These are phyloP conservation scores for Phaseolus coccineus DNA, from an alignment of 331 rosid species.

Conservation along the genomic window DNA sequence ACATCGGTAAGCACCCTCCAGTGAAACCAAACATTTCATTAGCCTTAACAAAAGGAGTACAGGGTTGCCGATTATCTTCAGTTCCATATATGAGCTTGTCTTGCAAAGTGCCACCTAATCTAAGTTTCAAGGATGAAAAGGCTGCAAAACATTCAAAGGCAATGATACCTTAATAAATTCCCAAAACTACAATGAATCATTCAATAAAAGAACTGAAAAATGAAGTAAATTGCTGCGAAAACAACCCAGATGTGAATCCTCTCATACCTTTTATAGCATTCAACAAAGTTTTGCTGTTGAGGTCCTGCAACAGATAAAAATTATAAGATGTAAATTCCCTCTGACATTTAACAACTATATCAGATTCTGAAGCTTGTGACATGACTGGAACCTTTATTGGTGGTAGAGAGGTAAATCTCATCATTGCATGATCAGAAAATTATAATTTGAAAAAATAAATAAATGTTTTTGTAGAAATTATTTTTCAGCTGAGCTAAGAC, in stretches of 20 bases:
- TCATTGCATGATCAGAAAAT: constrained; percentile 21
- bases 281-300: constrained; percentile 66
- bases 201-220: constrained; percentile 5
- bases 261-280: constrained; percentile 86
- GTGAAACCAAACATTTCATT: constrained; percentile 75
- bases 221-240: constrained; percentile 7
- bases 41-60: constrained; percentile 62
- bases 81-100: constrained; percentile 81
- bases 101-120: constrained; percentile 91
- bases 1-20: constrained; percentile 79
- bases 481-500: constrained; percentile 36
- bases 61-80: constrained; percentile 55
- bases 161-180: constrained; percentile 6
- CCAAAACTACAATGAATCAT: neutral
- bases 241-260: neutral
- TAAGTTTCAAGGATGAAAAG: constrained; percentile 86
- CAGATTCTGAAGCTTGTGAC: constrained; percentile 25
- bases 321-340: constrained; percentile 29
- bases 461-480: constrained; percentile 27
- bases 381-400: neutral
- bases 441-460: neutral
- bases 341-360: constrained; percentile 19
- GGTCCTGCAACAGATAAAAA: constrained; percentile 68
- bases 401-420: constrained; percentile 6
- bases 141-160: constrained; percentile 65